A percentile compares a stretch with the other conserved stretches of the same genome.
phyloP scores from a whole-genome alignment of 495 filamentous ascomycete genomes.

The Aspergillus mulundensis region DNA sequence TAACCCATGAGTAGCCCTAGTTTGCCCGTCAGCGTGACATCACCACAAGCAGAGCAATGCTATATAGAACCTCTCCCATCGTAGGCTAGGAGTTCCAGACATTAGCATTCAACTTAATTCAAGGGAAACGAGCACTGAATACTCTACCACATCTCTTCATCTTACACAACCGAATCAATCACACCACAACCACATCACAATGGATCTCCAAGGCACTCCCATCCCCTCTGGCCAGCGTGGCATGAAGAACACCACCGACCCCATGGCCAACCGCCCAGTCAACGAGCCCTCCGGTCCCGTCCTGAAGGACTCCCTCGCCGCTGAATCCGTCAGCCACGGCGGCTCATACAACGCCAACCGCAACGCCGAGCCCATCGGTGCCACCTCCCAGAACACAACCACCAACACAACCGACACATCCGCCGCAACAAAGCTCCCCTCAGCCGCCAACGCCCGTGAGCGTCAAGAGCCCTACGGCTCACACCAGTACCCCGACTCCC shows the following conservation, averaged over 20 bases:
- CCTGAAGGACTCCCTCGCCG: constrained; percentile 61
- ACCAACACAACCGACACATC: constrained; percentile 56
- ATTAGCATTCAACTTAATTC: background rate
- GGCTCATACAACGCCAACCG: constrained; percentile 53
- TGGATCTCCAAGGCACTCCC: constrained; percentile 50
- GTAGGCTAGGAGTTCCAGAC: background rate
- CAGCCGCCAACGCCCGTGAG: constrained; percentile 40
- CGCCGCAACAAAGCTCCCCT: constrained; percentile 45
- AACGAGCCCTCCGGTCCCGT: constrained; percentile 54
- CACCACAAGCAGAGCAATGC: constrained; percentile 15
- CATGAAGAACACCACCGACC: constrained; percentile 52
- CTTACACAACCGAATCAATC: background rate
- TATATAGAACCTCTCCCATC: constrained; percentile 26
- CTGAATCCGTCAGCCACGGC: constrained; percentile 50
- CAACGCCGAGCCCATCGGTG: constrained; percentile 43
- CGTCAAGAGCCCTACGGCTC: constrained; percentile 45
- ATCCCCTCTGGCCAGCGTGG: constrained; percentile 32
- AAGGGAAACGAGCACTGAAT: no score
- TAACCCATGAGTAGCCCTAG: constrained; percentile 6
- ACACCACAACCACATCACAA: constrained; percentile 14
- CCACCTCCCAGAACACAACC: constrained; percentile 46
- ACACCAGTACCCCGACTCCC: constrained; percentile 45
- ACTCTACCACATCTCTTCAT: background rate
- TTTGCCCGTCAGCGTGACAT: constrained; percentile 38
- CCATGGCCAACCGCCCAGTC: constrained; percentile 36